Evolutionary conservation across 2,329 filamentous ascomycete species (phyloP).

Genomic region (Calonectria montana): DNA sequence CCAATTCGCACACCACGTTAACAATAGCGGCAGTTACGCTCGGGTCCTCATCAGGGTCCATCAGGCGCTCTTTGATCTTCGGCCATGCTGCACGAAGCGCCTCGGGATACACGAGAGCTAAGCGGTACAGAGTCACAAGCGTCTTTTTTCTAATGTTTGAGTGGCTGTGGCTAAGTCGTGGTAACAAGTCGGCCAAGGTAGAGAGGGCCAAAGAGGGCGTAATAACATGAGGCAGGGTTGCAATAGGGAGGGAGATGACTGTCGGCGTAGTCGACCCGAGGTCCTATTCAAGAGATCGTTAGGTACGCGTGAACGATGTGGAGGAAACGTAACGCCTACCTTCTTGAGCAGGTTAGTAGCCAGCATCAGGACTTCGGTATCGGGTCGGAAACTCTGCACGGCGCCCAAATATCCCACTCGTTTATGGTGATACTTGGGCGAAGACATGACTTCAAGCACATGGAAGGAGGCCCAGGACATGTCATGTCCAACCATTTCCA

Average conservation of each 20-base stretch:
- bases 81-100: conserved; percentile 94
- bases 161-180: conserved; percentile 87
- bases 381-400: conserved; percentile 93
- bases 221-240: conserved; percentile 93
- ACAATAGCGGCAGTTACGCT: conserved; percentile 96
- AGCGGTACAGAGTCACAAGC: conserved; percentile 90
- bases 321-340: conserved; percentile 54
- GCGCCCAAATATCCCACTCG: conserved; percentile 94
- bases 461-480: conserved; percentile 99
- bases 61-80: conserved; percentile 93
- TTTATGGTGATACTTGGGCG: conserved; percentile 93
- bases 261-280: conserved; percentile 77
- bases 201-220: conserved; percentile 93
- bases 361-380: conserved; percentile 97
- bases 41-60: conserved; percentile 89
- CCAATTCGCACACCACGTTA: conserved; percentile 96
- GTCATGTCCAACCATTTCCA: conserved; percentile 99
- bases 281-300: conserved; percentile 59
- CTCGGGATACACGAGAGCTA: conserved; percentile 96
- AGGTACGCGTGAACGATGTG: not conserved
- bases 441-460: conserved; percentile 98
- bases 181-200: conserved; percentile 85
- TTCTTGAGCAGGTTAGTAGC: conserved; percentile 98
- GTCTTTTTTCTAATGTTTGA: conserved; percentile 94
- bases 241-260: conserved; percentile 86